These are phyloP conservation scores for Raphidocelis subcapitata DNA, from an alignment of 139 green algal genomes.

Conservation along the genomic window DNA sequence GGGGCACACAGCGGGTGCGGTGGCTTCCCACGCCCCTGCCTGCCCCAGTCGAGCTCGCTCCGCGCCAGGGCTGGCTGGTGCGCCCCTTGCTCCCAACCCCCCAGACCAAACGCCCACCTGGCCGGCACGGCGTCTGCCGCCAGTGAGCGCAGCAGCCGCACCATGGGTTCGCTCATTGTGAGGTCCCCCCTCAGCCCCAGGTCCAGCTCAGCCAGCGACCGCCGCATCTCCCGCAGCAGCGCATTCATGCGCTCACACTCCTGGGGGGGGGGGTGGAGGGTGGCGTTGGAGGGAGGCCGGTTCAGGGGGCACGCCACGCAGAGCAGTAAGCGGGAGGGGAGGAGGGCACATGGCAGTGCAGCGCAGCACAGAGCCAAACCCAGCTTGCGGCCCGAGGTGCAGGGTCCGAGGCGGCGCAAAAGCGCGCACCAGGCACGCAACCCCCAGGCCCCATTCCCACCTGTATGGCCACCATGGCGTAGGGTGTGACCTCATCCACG, in stretches of 20 bases:
- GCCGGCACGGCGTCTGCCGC: slow-evolving; percentile 68
- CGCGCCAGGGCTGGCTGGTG: too few relatives aligned
- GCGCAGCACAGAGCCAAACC: not conserved
- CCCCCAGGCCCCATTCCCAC: slow-evolving; percentile 27
- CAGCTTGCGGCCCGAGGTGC: too few relatives aligned
- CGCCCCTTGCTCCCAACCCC: too few relatives aligned
- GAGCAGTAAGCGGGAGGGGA: too few relatives aligned
- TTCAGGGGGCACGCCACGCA: too few relatives aligned
- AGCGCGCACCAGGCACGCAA: too few relatives aligned
- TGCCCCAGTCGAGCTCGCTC: too few relatives aligned
- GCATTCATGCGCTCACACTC: slow-evolving; percentile 90
- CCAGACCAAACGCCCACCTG: too few relatives aligned
- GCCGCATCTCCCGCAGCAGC: slow-evolving; percentile 79
- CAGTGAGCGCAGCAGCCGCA: slow-evolving; percentile 74
- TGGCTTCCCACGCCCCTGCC: too few relatives aligned
- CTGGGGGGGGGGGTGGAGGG: too few relatives aligned
- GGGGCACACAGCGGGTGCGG: slow-evolving; percentile 1
- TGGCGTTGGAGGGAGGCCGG: too few relatives aligned
- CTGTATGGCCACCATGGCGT: slow-evolving; percentile 91
- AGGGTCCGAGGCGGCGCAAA: too few relatives aligned
- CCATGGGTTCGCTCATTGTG: slow-evolving; percentile 89
- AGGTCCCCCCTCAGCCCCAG: slow-evolving; percentile 93
- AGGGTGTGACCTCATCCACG: slow-evolving; percentile 83
- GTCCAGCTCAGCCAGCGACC: slow-evolving; percentile 83
- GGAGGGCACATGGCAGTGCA: not conserved